These are phyloP conservation scores for Metschnikowia henanensis DNA, from an alignment of 805 yeast genomes.

Conservation along the genomic window DNA sequence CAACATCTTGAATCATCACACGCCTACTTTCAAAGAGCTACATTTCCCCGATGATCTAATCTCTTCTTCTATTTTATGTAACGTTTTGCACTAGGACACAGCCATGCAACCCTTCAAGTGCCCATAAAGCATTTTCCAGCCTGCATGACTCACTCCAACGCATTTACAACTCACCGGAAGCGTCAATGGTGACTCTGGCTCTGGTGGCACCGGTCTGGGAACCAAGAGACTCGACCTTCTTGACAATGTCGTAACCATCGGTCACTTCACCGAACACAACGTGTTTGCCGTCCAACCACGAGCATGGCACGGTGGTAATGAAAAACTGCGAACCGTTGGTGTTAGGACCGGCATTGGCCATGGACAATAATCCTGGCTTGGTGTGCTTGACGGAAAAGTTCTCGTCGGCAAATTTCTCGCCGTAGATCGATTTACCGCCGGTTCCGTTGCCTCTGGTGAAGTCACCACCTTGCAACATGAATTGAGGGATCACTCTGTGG, in stretches of 20 bases:
- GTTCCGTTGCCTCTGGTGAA: constrained; percentile 75
- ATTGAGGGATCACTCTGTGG: constrained; percentile 97
- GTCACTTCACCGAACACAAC: constrained; percentile 92
- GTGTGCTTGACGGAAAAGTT: constrained; percentile 74
- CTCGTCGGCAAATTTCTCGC: constrained; percentile 87
- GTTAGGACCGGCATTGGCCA: constrained; percentile 99
- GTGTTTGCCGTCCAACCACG: constrained; percentile 94
- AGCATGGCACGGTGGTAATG: constrained; percentile 84
- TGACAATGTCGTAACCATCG: constrained; percentile 83
- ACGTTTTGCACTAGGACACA: too few relatives aligned
- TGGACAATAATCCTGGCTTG: constrained; percentile 86
- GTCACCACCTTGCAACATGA: constrained; percentile 95
- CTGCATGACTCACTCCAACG: neutral
- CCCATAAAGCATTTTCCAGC: neutral
- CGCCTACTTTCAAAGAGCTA: too few relatives aligned
- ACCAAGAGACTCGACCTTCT: constrained; percentile 78
- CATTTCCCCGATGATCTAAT: too few relatives aligned
- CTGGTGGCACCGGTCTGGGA: constrained; percentile 65
- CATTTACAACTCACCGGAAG: constrained; percentile 56
- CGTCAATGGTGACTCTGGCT: constrained; percentile 62
- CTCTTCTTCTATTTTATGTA: too few relatives aligned
- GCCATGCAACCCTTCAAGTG: too few relatives aligned
- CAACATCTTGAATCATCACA: too few relatives aligned
- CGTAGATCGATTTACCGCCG: constrained; percentile 91
- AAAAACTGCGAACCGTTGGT: constrained; percentile 98